Conservation (phyloP, 768 basidiomycete genomes). For the Psilocybe tampanensis region DNA sequence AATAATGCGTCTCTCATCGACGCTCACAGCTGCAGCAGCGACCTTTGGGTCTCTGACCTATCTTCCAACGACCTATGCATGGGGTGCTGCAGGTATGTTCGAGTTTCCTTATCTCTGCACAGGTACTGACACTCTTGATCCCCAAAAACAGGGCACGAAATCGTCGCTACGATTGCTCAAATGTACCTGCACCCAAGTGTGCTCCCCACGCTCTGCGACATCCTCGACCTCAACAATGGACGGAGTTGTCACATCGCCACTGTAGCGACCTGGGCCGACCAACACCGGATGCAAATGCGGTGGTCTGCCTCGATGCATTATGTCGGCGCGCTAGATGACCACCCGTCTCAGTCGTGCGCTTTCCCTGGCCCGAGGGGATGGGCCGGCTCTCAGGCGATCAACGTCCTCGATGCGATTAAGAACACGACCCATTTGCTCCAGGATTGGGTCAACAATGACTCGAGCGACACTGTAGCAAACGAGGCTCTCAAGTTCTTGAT, state of each 20-base stretch:
- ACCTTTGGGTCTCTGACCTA: slow-evolving; percentile 9
- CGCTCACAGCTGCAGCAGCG: slow-evolving; percentile 1
- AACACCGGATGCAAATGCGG: slow-evolving; percentile 57
- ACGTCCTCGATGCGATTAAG: slow-evolving; percentile 77
- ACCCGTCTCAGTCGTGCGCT: slow-evolving; percentile 72
- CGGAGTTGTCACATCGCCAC: slow-evolving; percentile 80
- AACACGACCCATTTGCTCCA: slow-evolving; percentile 73
- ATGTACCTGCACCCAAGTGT: slow-evolving; percentile 82
- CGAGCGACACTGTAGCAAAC: slow-evolving; percentile 46
- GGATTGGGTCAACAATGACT: slow-evolving; percentile 42
- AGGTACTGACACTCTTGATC: too few relatives aligned
- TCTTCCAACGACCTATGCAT: slow-evolving; percentile 30
- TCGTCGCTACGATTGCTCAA: slow-evolving; percentile 93
- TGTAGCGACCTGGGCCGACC: slow-evolving; percentile 90
- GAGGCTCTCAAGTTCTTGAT: slow-evolving; percentile 92
- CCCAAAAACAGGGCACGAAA: slow-evolving; percentile 78
- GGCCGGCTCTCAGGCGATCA: slow-evolving; percentile 52
- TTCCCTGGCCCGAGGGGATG: slow-evolving; percentile 83
- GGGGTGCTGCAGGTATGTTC: slow-evolving; percentile 44
- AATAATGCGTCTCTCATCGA: slow-evolving; percentile 10
- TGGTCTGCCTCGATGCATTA: slow-evolving; percentile 83
- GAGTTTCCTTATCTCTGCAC: neutral
- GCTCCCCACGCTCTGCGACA: slow-evolving; percentile 63
- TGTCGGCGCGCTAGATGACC: slow-evolving; percentile 71
- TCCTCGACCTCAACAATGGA: slow-evolving; percentile 53